Conservation (phyloP, 352 stramenopile genomes). For the Elongisporangium anandrum region DNA sequence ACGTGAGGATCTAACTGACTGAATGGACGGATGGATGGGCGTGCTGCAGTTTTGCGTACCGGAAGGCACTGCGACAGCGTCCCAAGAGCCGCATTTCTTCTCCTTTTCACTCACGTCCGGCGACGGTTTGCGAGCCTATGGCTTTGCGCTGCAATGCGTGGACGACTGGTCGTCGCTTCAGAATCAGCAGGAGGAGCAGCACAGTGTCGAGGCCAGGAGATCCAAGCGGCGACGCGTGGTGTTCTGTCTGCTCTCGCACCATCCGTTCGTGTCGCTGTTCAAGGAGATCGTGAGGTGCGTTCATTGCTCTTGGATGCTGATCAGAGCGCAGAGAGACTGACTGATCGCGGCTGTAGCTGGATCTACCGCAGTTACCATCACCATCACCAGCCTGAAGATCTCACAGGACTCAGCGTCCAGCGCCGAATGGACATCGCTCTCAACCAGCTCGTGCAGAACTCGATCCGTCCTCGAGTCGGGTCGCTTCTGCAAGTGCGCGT, state of each 20-base stretch:
- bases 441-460: constrained; percentile 25
- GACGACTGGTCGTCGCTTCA: constrained; percentile 16
- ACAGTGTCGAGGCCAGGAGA: background rate
- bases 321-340: background rate
- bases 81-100: constrained; percentile 70
- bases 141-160: constrained; percentile 64
- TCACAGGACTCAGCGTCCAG: background rate
- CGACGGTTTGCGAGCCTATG: constrained; percentile 63
- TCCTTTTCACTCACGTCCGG: constrained; percentile 78
- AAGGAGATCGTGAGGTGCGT: constrained; percentile 65
- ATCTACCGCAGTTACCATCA: constrained; percentile 39
- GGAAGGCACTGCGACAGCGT: constrained; percentile 41
- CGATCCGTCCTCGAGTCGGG: constrained; percentile 22
- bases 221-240: constrained; percentile 12
- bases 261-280: constrained; percentile 80
- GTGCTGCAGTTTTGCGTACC: constrained; percentile 67
- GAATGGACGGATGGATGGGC: background rate
- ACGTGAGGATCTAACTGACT: background rate
- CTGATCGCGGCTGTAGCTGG: constrained; percentile 26
- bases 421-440: constrained; percentile 7
- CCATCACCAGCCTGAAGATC: constrained; percentile 21
- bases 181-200: background rate
- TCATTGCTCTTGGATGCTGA: background rate
- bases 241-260: constrained; percentile 74
- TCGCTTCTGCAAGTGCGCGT: constrained; percentile 32